Percentiles rank a stretch among this genome's conserved stretches.
Evolutionary conservation across 2,329 filamentous ascomycete species (phyloP).

Genomic region (Clonostachys sp.): DNA sequence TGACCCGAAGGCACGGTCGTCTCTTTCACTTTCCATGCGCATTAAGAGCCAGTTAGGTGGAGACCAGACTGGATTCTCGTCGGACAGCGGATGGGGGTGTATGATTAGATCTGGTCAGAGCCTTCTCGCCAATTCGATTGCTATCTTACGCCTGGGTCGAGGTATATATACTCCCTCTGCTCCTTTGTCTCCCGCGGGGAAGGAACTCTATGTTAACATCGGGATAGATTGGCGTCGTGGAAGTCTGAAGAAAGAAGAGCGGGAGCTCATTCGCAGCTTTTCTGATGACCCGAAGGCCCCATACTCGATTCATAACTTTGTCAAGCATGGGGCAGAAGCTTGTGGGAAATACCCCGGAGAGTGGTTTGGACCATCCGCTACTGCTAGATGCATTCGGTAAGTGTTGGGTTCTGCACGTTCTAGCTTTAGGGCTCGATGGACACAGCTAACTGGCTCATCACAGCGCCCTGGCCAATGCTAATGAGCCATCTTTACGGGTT

Average conservation of each 20-base stretch:
- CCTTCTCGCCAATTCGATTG: slow-evolving; percentile 80
- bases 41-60: slow-evolving; percentile 69
- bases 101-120: slow-evolving; percentile 98
- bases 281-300: slow-evolving; percentile 82
- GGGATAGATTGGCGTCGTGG: slow-evolving; percentile 69
- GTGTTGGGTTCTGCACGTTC: slow-evolving; percentile 16
- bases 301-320: slow-evolving; percentile 94
- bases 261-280: slow-evolving; percentile 72
- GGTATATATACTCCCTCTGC: slow-evolving; percentile 43
- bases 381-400: slow-evolving; percentile 89
- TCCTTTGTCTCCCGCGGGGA: background rate
- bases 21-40: slow-evolving; percentile 79
- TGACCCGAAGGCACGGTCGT: slow-evolving; percentile 64
- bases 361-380: slow-evolving; percentile 98
- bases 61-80: slow-evolving; percentile 79
- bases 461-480: slow-evolving; percentile 70
- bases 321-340: slow-evolving; percentile 76
- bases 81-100: slow-evolving; percentile 95
- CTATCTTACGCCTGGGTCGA: slow-evolving; percentile 70
- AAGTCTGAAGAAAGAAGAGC: slow-evolving; percentile 54
- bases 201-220: background rate
- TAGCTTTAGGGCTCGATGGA: background rate
- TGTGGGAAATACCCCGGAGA: slow-evolving; percentile 95
- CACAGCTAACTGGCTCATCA: slow-evolving; percentile 6
- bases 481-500: slow-evolving; percentile 64